These are phyloP conservation scores for Gnomoniopsis sp. DNA, from an alignment of 2,329 filamentous ascomycete genomes.

Conservation along the genomic window DNA sequence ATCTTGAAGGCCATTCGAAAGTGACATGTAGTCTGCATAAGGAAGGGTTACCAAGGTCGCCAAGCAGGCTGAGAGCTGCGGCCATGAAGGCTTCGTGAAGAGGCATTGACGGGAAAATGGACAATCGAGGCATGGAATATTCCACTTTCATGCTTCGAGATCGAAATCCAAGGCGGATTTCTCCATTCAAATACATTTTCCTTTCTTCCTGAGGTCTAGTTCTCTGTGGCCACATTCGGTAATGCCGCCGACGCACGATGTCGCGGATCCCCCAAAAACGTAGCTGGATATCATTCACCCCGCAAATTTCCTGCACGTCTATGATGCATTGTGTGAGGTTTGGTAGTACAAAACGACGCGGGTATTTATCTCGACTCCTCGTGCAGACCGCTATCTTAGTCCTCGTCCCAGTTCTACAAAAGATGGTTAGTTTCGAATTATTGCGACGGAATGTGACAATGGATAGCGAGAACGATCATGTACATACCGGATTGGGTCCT, in stretches of 20 bases:
- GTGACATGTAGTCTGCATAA: neutral
- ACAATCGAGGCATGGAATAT: neutral
- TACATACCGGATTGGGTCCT: conserved; percentile 73
- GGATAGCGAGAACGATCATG: neutral
- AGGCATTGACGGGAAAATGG: neutral
- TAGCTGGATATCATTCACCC: conserved; percentile 14
- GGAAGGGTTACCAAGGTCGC: neutral
- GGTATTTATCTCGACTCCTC: neutral
- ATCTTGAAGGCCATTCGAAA: neutral
- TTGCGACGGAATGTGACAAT: conserved; percentile 30
- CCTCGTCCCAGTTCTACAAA: conserved; percentile 59
- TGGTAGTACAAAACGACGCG: conserved; percentile 1
- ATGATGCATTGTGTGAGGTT: neutral
- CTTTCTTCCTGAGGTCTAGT: conserved; percentile 4
- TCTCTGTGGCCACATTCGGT: conserved; percentile 5
- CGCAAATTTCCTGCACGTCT: conserved; percentile 6
- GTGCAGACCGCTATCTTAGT: conserved; percentile 36
- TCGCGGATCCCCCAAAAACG: neutral
- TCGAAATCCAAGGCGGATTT: neutral
- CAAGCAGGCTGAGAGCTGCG: neutral
- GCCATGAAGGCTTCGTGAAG: neutral
- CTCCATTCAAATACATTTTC: neutral
- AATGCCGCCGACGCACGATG: neutral
- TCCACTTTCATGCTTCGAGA: neutral
- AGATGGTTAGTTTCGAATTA: conserved; percentile 25